A percentile compares a stretch with the other conserved stretches of the same genome.
Evolutionary conservation across 2,329 filamentous ascomycete species (phyloP).

Genomic region (Monilinia vaccinii-corymbosi): DNA sequence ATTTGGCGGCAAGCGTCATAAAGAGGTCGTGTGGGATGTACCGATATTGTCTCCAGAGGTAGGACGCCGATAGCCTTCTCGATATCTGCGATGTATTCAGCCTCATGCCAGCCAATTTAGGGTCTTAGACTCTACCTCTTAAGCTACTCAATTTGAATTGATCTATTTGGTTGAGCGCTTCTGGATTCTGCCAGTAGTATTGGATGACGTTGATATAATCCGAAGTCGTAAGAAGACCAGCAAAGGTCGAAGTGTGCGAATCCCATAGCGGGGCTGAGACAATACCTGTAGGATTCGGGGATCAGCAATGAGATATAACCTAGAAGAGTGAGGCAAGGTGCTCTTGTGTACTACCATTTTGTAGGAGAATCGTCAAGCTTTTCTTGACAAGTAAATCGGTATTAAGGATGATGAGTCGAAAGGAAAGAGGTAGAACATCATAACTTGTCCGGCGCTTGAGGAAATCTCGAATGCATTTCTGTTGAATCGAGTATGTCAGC

Average conservation of each 20-base stretch:
- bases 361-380: slow-evolving; percentile 87
- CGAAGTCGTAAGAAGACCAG: slow-evolving; percentile 85
- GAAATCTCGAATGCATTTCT: slow-evolving; percentile 91
- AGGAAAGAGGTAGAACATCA: slow-evolving; percentile 92
- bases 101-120: slow-evolving; percentile 7
- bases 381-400: slow-evolving; percentile 94
- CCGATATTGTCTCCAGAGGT: slow-evolving; percentile 91
- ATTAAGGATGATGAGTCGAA: slow-evolving; percentile 91
- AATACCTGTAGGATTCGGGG: slow-evolving; percentile 55
- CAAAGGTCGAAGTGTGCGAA: slow-evolving; percentile 84
- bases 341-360: slow-evolving; percentile 70
- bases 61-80: slow-evolving; percentile 87
- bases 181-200: slow-evolving; percentile 96
- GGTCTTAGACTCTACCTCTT: slow-evolving; percentile 51
- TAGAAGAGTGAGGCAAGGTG: neutral
- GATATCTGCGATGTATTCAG: slow-evolving; percentile 55
- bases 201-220: slow-evolving; percentile 99
- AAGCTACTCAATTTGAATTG: slow-evolving; percentile 89
- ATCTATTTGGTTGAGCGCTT: slow-evolving; percentile 81
- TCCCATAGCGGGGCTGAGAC: slow-evolving; percentile 97
- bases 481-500: slow-evolving; percentile 25
- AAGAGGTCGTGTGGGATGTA: slow-evolving; percentile 79
- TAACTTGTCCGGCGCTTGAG: slow-evolving; percentile 94
- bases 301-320: neutral
- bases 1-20: slow-evolving; percentile 94